Evolutionary conservation across 805 yeast species (phyloP), one percentile per base, ranked within the genome.

Genomic region (Ogataea glucozyma): DNA sequence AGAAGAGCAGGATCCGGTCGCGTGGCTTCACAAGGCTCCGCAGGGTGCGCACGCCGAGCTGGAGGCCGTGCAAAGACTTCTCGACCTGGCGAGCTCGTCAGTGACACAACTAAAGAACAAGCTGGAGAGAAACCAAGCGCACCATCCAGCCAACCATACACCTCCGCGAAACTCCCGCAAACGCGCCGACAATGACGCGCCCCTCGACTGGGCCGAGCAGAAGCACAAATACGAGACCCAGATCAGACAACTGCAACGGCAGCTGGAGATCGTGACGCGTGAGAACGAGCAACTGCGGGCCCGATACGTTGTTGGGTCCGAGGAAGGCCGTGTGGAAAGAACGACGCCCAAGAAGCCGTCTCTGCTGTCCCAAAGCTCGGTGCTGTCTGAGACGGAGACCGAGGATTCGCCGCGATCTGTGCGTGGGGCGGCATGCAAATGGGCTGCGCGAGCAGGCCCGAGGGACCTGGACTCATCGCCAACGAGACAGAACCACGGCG

Each of bases 321-420:
- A n/a, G n/a, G n/a, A 22, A 10, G 26, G 14, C 7, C 10, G 26
- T 26, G 1, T 9, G 11, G 5, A 37, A 26, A 20, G 5, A 10
- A 18, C 19, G 4, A 19, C 40, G 13, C 3, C 16, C 16, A 3
- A 27, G 22, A 24, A 24, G n/a, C n/a, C 12, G n/a, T 27, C 31
- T 6, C 21, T 36, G 16, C 26, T 13, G 29, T 13, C 36, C 14
- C 31, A 23, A 26, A 26, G 20, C 10, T 18, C 31, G 14, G 22
- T 41, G n/a, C 43, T 45, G 5, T 48, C 52, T 9, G 52, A 41
- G 24, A 43, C 52, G 12, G 50, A 57, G 39, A 48, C 46, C n/a
- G 51, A 43, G 16, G 43, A 44, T 27, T 27, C 55, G 11, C 20
- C 40, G 29, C 17, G 6, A 31, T 8, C 13, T 4, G 14, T 6